These are phyloP conservation scores for Trichoderma parareesei DNA, from an alignment of 495 filamentous ascomycete genomes.

Conservation along the genomic window DNA sequence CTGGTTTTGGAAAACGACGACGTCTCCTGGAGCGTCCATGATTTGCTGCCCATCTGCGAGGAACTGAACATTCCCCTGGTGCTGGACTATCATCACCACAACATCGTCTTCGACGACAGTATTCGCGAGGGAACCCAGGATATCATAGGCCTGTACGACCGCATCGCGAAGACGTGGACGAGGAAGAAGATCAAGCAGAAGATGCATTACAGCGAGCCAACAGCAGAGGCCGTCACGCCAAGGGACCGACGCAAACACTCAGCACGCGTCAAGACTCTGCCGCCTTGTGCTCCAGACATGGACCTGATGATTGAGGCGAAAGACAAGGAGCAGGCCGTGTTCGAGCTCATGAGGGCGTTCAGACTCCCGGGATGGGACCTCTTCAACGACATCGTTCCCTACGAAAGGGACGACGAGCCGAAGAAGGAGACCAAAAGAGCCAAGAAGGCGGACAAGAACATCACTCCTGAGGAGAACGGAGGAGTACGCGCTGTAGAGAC, in stretches of 20 bases:
- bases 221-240: conserved; percentile 62
- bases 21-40: conserved; percentile 81
- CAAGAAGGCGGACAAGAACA: conserved; percentile 36
- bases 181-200: conserved; percentile 84
- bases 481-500: conserved; percentile 31
- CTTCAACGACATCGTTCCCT: conserved; percentile 71
- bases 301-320: conserved; percentile 99
- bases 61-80: conserved; percentile 89
- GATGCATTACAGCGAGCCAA: conserved; percentile 91
- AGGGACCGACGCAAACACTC: conserved; percentile 77
- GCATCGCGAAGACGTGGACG: conserved; percentile 79
- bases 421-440: conserved; percentile 30
- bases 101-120: conserved; percentile 72
- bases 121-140: conserved; percentile 82
- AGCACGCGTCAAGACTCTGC: conserved; percentile 65
- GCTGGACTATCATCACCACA: conserved; percentile 92
- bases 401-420: conserved; percentile 63
- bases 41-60: conserved; percentile 83
- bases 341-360: conserved; percentile 84
- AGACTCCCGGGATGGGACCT: conserved; percentile 68
- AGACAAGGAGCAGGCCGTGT: conserved; percentile 95
- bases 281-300: conserved; percentile 74
- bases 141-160: conserved; percentile 56
- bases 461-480: conserved; percentile 31
- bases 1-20: conserved; percentile 95